A percentile compares a stretch with the other conserved stretches of the same genome.
Evolutionary conservation across 2,329 filamentous ascomycete genomes (phyloP).

Genomic region (Aspergillus eucalypticola): DNA sequence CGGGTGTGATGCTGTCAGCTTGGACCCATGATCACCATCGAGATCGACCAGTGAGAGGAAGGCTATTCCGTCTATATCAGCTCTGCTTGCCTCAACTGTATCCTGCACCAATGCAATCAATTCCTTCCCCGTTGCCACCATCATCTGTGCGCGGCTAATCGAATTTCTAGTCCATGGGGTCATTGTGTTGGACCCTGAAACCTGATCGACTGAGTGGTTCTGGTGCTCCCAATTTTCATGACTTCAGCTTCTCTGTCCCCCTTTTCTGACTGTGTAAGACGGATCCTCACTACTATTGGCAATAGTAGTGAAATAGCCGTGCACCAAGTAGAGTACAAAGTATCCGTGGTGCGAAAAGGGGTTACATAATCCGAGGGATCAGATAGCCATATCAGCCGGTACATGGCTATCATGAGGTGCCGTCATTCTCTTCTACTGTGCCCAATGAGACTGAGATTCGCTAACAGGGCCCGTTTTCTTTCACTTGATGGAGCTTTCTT

Average conservation of each 20-base stretch:
- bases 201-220: neutral
- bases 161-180: neutral
- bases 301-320: conserved; percentile 9
- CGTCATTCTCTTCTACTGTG: neutral
- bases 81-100: neutral
- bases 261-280: neutral
- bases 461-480: no score
- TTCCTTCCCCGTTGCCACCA: neutral
- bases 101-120: neutral
- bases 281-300: conserved; percentile 11
- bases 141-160: no score
- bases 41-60: neutral
- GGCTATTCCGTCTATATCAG: neutral
- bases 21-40: neutral
- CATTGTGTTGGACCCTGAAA: neutral
- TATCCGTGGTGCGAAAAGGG: neutral
- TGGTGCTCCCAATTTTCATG: neutral
- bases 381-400: neutral
- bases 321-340: neutral
- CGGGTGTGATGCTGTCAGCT: neutral
- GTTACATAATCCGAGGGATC: neutral
- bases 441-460: neutral
- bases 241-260: neutral
- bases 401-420: neutral
- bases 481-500: neutral